Evolutionary conservation across 2,329 filamentous ascomycete genomes (phyloP).

Genomic region (Xylaria polymorpha): DNA sequence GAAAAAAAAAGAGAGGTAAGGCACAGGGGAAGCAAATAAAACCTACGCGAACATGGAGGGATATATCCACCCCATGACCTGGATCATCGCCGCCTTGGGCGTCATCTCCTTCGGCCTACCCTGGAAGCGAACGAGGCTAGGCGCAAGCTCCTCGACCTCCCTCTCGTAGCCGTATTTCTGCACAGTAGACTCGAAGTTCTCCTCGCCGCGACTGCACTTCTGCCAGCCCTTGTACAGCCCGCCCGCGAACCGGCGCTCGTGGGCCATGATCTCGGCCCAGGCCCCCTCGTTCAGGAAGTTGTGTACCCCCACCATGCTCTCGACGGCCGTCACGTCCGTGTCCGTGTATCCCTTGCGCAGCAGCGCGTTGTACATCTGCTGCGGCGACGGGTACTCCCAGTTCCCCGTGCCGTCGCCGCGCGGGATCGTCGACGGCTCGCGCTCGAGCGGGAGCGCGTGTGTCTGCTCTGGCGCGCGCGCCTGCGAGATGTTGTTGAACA

Average conservation of each 20-base stretch:
- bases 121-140: conserved; percentile 86
- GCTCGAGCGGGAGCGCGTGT: conserved; percentile 78
- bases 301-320: conserved; percentile 97
- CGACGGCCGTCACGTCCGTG: conserved; percentile 91
- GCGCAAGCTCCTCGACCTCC: conserved; percentile 67
- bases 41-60: conserved; percentile 81
- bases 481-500: conserved; percentile 90
- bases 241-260: conserved; percentile 86
- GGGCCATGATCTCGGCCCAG: conserved; percentile 93
- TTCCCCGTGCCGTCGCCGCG: conserved; percentile 80
- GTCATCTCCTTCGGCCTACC: conserved; percentile 90
- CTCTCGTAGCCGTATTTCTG: conserved; percentile 61
- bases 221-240: conserved; percentile 80
- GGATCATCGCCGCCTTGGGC: conserved; percentile 87
- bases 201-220: conserved; percentile 78
- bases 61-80: conserved; percentile 81
- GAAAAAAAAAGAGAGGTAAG: conserved; percentile 30
- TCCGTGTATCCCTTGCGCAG: conserved; percentile 95
- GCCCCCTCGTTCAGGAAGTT: conserved; percentile 98
- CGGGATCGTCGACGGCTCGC: conserved; percentile 92
- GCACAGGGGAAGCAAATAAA: background rate
- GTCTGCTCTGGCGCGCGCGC: conserved; percentile 78
- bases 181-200: conserved; percentile 60
- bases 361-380: conserved; percentile 99
- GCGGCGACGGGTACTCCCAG: conserved; percentile 98